Evolutionary conservation across 495 filamentous ascomycete genomes (phyloP).

Genomic region (Collariella sp.): DNA sequence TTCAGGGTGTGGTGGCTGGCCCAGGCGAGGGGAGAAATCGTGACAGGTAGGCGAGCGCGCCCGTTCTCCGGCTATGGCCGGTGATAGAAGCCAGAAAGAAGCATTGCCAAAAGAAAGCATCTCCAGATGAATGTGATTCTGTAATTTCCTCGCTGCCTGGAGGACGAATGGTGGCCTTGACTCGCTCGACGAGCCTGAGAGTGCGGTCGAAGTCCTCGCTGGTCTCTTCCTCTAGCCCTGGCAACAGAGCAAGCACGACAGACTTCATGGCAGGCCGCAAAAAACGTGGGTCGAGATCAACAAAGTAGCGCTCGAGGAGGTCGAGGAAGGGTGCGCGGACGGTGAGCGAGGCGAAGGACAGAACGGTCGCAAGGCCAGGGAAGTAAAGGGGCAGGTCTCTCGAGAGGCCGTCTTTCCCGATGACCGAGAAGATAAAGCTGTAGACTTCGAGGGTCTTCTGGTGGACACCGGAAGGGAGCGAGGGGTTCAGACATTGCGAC

Average conservation of each 20-base stretch:
- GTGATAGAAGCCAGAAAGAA: constrained; percentile 92
- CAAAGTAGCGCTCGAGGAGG: constrained; percentile 71
- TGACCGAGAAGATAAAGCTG: constrained; percentile 69
- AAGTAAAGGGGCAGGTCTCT: constrained; percentile 79
- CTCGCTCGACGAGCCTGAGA: constrained; percentile 63
- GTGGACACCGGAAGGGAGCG: constrained; percentile 92
- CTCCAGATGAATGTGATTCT: constrained; percentile 50
- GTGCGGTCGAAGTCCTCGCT: constrained; percentile 95
- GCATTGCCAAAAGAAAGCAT: constrained; percentile 97
- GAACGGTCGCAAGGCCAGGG: constrained; percentile 75
- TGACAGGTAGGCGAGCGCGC: constrained; percentile 75
- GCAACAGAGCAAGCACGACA: constrained; percentile 74
- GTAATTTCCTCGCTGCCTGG: constrained; percentile 39
- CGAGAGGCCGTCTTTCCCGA: constrained; percentile 66
- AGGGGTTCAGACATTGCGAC: constrained; percentile 89
- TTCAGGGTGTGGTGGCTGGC: constrained; percentile 26
- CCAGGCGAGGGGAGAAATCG: constrained; percentile 70
- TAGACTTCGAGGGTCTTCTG: constrained; percentile 96
- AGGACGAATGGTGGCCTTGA: constrained; percentile 58
- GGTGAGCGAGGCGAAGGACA: constrained; percentile 88
- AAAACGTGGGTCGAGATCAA: constrained; percentile 56
- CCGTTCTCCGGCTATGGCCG: constrained; percentile 69
- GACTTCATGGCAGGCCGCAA: constrained; percentile 84
- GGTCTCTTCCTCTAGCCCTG: constrained; percentile 89
- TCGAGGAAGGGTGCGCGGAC: constrained; percentile 76